Evolutionary conservation across 2,329 filamentous ascomycete genomes (phyloP).

Genomic region (Colletotrichum tofieldiae): DNA sequence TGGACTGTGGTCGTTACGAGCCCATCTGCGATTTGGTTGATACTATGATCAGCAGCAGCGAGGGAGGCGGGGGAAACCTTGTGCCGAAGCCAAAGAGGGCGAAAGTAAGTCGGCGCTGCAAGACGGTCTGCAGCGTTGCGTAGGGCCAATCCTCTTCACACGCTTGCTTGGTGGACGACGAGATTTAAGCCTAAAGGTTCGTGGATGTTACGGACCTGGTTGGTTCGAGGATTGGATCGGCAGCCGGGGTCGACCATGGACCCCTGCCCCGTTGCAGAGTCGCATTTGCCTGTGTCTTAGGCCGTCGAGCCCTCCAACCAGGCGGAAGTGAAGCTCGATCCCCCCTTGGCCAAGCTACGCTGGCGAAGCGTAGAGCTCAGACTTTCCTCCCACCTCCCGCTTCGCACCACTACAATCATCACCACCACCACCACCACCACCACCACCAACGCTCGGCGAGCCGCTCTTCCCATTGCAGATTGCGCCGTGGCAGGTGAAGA

Average conservation of each 20-base stretch:
- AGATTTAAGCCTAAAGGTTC: conserved; percentile 16
- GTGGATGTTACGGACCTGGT: conserved; percentile 11
- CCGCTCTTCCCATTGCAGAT: conserved; percentile 10
- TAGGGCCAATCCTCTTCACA: not conserved
- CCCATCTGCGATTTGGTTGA: not conserved
- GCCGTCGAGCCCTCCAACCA: not conserved
- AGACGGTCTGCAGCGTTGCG: not conserved
- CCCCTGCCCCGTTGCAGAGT: conserved; percentile 25
- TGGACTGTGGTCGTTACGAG: not conserved
- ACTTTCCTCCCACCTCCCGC: not conserved
- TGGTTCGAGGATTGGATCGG: conserved; percentile 16
- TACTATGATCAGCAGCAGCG: not conserved
- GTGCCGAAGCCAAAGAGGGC: not conserved
- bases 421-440: conserved; percentile 5
- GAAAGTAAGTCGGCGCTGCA: not conserved
- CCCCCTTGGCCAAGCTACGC: not conserved
- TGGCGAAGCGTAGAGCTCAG: not conserved
- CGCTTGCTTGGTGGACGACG: conserved; percentile 13
- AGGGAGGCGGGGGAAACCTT: not conserved
- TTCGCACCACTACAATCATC: conserved; percentile 1
- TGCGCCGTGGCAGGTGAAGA: not conserved
- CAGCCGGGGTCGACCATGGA: conserved; percentile 26
- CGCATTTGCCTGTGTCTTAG: conserved; percentile 2
- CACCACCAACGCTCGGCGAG: conserved; percentile 19
- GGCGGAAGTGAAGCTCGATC: not conserved